Conservation (phyloP, 129 eudicot species). For the Arctium lappa region DNA sequence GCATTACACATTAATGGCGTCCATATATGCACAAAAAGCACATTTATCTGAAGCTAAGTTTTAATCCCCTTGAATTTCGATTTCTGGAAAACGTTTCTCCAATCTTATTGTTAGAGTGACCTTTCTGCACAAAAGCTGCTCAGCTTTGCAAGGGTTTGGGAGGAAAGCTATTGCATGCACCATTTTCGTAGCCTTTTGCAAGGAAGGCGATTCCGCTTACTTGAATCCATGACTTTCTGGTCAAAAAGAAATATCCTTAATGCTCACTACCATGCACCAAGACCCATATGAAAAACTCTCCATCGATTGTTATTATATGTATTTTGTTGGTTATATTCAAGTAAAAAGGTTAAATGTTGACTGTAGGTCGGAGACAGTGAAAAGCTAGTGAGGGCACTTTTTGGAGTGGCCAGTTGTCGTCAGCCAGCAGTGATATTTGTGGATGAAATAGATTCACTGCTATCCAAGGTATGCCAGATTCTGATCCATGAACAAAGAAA, state of each 20-base stretch:
- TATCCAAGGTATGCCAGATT: constrained; percentile 65
- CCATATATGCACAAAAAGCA: background rate
- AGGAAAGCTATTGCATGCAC: background rate
- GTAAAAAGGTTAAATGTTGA: constrained; percentile 10
- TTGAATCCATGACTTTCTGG: no score
- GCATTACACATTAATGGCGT: background rate
- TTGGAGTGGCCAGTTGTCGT: constrained; percentile 94
- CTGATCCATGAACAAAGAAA: constrained; percentile 5
- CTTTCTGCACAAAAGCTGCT: background rate
- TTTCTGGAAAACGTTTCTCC: background rate
- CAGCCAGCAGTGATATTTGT: constrained; percentile 98
- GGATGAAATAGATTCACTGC: constrained; percentile 95
- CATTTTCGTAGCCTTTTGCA: background rate
- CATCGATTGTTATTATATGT: background rate
- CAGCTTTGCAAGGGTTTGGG: constrained; percentile 4
- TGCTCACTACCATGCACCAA: background rate
- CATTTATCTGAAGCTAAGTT: background rate
- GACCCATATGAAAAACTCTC: background rate
- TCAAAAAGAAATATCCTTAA: background rate
- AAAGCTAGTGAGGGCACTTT: constrained; percentile 95
- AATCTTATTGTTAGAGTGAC: background rate
- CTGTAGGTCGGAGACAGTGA: constrained; percentile 92
- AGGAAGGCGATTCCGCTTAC: background rate
- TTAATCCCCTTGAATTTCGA: background rate
- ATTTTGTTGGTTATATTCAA: background rate